A percentile compares a stretch with the other conserved stretches of the same genome.
phyloP scores from a whole-genome alignment of 495 filamentous ascomycete genomes.

The Lasiosphaeria miniovina region DNA sequence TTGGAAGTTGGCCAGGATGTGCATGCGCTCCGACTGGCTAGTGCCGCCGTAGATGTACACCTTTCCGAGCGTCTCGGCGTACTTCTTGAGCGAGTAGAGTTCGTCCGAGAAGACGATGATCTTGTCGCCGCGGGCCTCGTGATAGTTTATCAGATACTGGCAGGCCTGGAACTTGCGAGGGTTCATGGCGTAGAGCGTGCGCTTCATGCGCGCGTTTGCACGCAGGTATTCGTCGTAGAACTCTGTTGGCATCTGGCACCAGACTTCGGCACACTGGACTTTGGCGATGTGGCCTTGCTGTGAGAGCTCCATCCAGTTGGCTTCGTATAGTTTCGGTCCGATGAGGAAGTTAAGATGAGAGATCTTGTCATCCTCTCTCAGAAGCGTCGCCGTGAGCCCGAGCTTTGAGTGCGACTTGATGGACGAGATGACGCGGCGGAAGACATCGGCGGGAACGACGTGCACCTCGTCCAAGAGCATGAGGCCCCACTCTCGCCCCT shows the following conservation, averaged over 20 bases:
- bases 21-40: slow-evolving; percentile 77
- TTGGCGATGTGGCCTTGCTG: slow-evolving; percentile 96
- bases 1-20: slow-evolving; percentile 94
- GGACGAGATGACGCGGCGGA: slow-evolving; percentile 83
- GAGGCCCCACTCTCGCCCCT: slow-evolving; percentile 90
- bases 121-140: slow-evolving; percentile 94
- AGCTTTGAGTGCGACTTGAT: slow-evolving; percentile 95
- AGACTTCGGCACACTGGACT: slow-evolving; percentile 97
- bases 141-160: slow-evolving; percentile 95
- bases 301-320: slow-evolving; percentile 98
- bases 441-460: slow-evolving; percentile 94
- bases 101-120: slow-evolving; percentile 99
- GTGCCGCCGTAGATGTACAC: slow-evolving; percentile 94
- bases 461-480: slow-evolving; percentile 99
- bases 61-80: slow-evolving; percentile 81
- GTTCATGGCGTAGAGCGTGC: slow-evolving; percentile 94
- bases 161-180: slow-evolving; percentile 95
- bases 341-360: slow-evolving; percentile 96
- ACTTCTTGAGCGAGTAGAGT: slow-evolving; percentile 85
- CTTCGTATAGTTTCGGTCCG: slow-evolving; percentile 95
- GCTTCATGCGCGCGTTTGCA: slow-evolving; percentile 48
- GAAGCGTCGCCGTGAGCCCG: slow-evolving; percentile 90
- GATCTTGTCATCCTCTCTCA: slow-evolving; percentile 98
- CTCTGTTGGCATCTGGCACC: slow-evolving; percentile 98
- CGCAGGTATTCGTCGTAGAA: slow-evolving; percentile 92